Evolutionary conservation across 1,139 yeast genomes (phyloP).

Genomic region (Yamadazyma friedrichii): DNA sequence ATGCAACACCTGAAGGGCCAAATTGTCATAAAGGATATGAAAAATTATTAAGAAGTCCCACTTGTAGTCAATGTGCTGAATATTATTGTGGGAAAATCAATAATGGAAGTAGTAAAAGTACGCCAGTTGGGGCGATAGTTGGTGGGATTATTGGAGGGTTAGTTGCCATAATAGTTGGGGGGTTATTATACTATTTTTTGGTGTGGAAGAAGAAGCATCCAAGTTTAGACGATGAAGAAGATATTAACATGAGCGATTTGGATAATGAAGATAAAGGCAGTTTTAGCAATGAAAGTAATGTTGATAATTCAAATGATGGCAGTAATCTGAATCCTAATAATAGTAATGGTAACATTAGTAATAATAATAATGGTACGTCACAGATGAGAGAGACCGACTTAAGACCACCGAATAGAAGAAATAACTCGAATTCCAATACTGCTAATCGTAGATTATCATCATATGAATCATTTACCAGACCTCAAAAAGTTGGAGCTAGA

Average conservation of each 20-base stretch:
- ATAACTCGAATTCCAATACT: conserved; percentile 6
- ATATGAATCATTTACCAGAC: conserved; percentile 46
- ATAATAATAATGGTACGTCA: too few relatives aligned
- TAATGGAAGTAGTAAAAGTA: conserved; percentile 12
- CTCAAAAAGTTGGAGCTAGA: conserved; percentile 22
- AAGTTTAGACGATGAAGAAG: conserved; percentile 26
- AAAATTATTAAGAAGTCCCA: conserved; percentile 50
- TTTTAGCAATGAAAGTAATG: conserved; percentile 13
- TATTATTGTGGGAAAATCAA: conserved; percentile 44
- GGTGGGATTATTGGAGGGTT: conserved; percentile 65
- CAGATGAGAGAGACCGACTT: too few relatives aligned
- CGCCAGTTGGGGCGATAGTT: conserved; percentile 55
- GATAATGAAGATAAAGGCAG: conserved; percentile 21
- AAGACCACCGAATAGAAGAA: conserved; percentile 11
- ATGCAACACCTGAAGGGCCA: conserved; percentile 46
- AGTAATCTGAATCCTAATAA: neutral
- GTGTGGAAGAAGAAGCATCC: conserved; percentile 29
- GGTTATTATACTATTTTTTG: conserved; percentile 33
- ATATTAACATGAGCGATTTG: conserved; percentile 18
- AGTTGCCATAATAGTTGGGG: conserved; percentile 31
- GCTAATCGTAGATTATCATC: conserved; percentile 36
- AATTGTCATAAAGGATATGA: conserved; percentile 50
- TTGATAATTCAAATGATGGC: conserved; percentile 4
- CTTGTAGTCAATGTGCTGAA: conserved; percentile 58
- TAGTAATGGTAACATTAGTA: too few relatives aligned